These are phyloP conservation scores for Moricandia arvensis DNA, from an alignment of 345 rosid species.

Conservation along the genomic window DNA sequence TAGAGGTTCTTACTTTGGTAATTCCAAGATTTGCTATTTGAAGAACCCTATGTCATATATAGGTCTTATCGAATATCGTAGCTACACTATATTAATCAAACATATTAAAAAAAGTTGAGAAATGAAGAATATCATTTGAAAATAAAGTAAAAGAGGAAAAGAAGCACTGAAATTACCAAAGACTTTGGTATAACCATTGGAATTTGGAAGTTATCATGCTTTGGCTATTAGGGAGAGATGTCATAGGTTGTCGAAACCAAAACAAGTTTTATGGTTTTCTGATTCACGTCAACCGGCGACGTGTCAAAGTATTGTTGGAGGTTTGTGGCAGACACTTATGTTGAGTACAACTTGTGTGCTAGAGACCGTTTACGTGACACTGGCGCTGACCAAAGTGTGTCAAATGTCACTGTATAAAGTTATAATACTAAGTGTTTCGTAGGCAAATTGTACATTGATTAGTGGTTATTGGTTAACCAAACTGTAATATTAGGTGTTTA, in stretches of 20 bases:
- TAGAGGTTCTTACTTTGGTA: slow-evolving; percentile 30
- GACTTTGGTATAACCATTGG: slow-evolving; percentile 31
- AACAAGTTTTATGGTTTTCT: background rate
- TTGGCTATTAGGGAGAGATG: background rate
- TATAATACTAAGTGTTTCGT: background rate
- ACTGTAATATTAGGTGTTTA: background rate
- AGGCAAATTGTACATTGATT: too few relatives aligned
- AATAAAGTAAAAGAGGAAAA: background rate
- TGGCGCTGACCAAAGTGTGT: background rate
- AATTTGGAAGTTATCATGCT: slow-evolving; percentile 8
- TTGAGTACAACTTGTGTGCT: background rate
- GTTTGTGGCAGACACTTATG: background rate
- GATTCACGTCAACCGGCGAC: slow-evolving; percentile 19
- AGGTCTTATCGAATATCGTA: slow-evolving; percentile 42
- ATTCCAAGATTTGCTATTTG: slow-evolving; percentile 35
- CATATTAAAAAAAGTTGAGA: background rate
- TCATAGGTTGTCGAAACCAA: slow-evolving; percentile 15
- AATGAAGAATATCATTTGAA: background rate
- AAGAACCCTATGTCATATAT: slow-evolving; percentile 35
- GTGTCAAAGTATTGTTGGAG: slow-evolving; percentile 29
- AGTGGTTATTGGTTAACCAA: background rate
- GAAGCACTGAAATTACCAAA: slow-evolving; percentile 27
- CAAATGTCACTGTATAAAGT: background rate
- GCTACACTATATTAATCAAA: slow-evolving; percentile 29
- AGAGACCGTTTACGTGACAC: background rate